A percentile compares a stretch with the other conserved stretches of the same genome.
These are phyloP conservation scores for Ceratocystis huliohia DNA, from an alignment of 2,329 filamentous ascomycete genomes.

Conservation along the genomic window DNA sequence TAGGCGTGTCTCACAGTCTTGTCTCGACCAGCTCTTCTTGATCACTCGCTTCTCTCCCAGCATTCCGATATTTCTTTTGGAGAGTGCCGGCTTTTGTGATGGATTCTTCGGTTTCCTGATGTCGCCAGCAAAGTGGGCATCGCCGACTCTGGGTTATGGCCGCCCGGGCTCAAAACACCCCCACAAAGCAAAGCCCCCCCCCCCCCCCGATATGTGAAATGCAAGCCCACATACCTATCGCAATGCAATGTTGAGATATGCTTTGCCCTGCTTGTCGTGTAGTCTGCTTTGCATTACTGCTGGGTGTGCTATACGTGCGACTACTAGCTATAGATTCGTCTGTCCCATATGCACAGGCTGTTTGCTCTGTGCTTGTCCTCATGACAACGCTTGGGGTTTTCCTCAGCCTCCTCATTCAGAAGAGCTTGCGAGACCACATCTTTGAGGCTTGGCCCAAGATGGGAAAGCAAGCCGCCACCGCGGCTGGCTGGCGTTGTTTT, in stretches of 20 bases:
- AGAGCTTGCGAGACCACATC: too few relatives aligned
- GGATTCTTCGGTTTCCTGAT: background rate
- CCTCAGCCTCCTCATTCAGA: too few relatives aligned
- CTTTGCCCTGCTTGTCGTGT: background rate
- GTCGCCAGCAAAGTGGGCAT: background rate
- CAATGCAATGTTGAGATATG: background rate
- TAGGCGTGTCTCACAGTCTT: background rate
- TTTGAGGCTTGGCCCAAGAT: background rate
- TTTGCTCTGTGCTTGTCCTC: too few relatives aligned
- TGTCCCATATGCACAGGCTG: too few relatives aligned
- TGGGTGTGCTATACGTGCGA: too few relatives aligned
- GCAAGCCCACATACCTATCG: background rate
- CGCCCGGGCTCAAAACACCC: background rate
- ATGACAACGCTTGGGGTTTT: too few relatives aligned
- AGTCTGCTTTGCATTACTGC: background rate
- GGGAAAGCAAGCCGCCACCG: constrained; percentile 1
- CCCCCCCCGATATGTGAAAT: background rate
- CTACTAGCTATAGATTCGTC: too few relatives aligned
- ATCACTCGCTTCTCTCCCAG: background rate
- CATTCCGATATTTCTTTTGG: constrained; percentile 1
- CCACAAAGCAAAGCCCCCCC: background rate
- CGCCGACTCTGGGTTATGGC: background rate
- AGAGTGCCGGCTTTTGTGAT: background rate
- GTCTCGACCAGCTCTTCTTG: background rate
- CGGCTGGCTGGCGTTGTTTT: background rate